These are phyloP conservation scores for Pseudopithomyces maydicus DNA, from an alignment of 2,329 filamentous ascomycete species.

Conservation along the genomic window DNA sequence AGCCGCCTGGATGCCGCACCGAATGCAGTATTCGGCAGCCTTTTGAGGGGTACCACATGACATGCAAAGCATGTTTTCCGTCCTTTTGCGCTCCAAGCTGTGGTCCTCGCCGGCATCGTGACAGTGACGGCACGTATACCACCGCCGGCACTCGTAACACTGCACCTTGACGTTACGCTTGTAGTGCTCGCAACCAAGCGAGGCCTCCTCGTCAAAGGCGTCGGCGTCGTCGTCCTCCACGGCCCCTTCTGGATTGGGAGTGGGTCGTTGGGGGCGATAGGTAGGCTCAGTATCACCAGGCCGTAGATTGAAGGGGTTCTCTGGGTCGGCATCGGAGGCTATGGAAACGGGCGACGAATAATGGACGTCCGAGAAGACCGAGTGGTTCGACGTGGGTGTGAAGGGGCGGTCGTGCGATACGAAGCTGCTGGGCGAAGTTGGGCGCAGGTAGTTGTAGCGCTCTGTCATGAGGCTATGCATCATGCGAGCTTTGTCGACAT, in stretches of 20 bases:
- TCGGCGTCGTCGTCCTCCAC: conserved; percentile 56
- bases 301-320: conserved; percentile 42
- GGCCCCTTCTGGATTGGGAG: conserved; percentile 43
- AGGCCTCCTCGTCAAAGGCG: conserved; percentile 50
- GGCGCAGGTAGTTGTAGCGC: conserved; percentile 48
- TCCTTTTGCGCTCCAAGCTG: conserved; percentile 77
- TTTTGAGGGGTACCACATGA: conserved; percentile 83
- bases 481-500: conserved; percentile 55
- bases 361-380: conserved; percentile 40
- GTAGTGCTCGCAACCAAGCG: conserved; percentile 87
- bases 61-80: conserved; percentile 98
- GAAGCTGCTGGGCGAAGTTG: conserved; percentile 46
- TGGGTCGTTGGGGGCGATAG: conserved; percentile 26
- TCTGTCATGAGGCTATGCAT: conserved; percentile 58
- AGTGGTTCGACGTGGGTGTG: conserved; percentile 43
- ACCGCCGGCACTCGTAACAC: conserved; percentile 84
- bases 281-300: conserved; percentile 39
- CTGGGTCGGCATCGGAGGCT: conserved; percentile 38
- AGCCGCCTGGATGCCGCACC: conserved; percentile 77
- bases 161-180: conserved; percentile 95
- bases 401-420: conserved; percentile 45
- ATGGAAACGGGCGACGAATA: conserved; percentile 40
- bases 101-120: conserved; percentile 86
- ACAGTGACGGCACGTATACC: conserved; percentile 95
- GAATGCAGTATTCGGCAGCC: conserved; percentile 76